A percentile compares a stretch with the other conserved stretches of the same genome.
Evolutionary conservation across 2,329 filamentous ascomycete genomes (phyloP).

Genomic region (Sordariomycetes sp.): DNA sequence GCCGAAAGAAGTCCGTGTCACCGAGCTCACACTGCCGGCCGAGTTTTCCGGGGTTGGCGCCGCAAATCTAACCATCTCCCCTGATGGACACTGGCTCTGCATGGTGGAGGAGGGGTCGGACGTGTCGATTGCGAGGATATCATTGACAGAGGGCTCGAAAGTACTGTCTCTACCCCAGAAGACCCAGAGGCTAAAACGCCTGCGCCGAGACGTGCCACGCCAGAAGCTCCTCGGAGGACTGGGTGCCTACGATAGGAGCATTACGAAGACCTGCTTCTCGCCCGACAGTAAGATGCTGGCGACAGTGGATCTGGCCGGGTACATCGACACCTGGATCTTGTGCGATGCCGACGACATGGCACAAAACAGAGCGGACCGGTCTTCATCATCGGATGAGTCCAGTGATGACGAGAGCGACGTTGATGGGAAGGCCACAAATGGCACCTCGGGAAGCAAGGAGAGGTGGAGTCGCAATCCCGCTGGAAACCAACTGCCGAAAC

Average conservation of each 20-base stretch:
- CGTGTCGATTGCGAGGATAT: slow-evolving; percentile 9
- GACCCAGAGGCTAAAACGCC: slow-evolving; percentile 37
- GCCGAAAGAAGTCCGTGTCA: slow-evolving; percentile 55
- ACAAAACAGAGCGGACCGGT: slow-evolving; percentile 19
- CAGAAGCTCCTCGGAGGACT: slow-evolving; percentile 52
- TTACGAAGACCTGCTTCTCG: slow-evolving; percentile 69
- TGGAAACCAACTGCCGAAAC: slow-evolving; percentile 56
- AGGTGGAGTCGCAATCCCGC: slow-evolving; percentile 69
- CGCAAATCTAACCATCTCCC: slow-evolving; percentile 57
- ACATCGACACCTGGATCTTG: slow-evolving; percentile 77
- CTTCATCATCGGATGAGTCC: slow-evolving; percentile 27
- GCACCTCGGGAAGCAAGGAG: slow-evolving; percentile 30
- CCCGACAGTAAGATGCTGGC: slow-evolving; percentile 70
- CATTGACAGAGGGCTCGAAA: background rate
- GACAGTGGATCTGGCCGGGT: slow-evolving; percentile 71
- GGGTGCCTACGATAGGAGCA: slow-evolving; percentile 65
- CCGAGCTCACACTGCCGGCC: slow-evolving; percentile 55
- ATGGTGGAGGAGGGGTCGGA: slow-evolving; percentile 26
- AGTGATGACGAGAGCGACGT: slow-evolving; percentile 31
- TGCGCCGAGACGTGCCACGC: slow-evolving; percentile 43
- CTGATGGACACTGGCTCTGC: slow-evolving; percentile 59
- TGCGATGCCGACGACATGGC: slow-evolving; percentile 27
- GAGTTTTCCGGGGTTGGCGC: slow-evolving; percentile 52
- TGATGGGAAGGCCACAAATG: slow-evolving; percentile 18
- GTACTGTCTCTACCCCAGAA: slow-evolving; percentile 15